These are phyloP conservation scores for Metschnikowia noctiluminum DNA, from an alignment of 805 yeast species.

Conservation along the genomic window DNA sequence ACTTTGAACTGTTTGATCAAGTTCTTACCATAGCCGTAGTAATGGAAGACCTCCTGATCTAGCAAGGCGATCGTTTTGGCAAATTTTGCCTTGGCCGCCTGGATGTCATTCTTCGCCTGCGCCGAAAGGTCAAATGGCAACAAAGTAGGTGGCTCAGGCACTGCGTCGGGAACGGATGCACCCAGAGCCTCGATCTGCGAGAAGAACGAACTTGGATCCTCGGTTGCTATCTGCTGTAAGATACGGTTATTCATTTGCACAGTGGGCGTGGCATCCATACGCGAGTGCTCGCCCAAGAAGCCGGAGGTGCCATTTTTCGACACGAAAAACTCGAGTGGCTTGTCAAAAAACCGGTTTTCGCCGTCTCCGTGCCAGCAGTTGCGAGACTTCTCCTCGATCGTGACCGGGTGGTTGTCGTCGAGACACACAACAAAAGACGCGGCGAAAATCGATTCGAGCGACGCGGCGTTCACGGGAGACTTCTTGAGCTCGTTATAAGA, in stretches of 20 bases:
- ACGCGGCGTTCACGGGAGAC: conserved; percentile 58
- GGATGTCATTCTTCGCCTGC: conserved; percentile 47
- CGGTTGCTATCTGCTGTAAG: conserved; percentile 50
- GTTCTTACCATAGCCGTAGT: conserved; percentile 81
- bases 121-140: conserved; percentile 61
- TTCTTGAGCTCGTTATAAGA: conserved; percentile 55
- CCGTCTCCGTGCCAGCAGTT: conserved; percentile 97
- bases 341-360: conserved; percentile 84
- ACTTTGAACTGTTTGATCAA: conserved; percentile 78
- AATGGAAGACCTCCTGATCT: conserved; percentile 75
- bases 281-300: conserved; percentile 93
- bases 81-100: conserved; percentile 55
- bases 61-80: conserved; percentile 56
- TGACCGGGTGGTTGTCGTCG: conserved; percentile 68
- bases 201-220: conserved; percentile 37
- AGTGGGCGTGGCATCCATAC: conserved; percentile 98
- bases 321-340: conserved; percentile 82
- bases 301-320: conserved; percentile 85
- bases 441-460: conserved; percentile 66
- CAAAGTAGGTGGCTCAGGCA: conserved; percentile 19
- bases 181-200: conserved; percentile 22
- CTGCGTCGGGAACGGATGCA: conserved; percentile 9
- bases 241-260: conserved; percentile 79
- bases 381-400: conserved; percentile 79
- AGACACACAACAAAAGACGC: conserved; percentile 79